Conservation (phyloP, 108 stramenopile genomes). For the Cyclostephanos tholiformis region DNA sequence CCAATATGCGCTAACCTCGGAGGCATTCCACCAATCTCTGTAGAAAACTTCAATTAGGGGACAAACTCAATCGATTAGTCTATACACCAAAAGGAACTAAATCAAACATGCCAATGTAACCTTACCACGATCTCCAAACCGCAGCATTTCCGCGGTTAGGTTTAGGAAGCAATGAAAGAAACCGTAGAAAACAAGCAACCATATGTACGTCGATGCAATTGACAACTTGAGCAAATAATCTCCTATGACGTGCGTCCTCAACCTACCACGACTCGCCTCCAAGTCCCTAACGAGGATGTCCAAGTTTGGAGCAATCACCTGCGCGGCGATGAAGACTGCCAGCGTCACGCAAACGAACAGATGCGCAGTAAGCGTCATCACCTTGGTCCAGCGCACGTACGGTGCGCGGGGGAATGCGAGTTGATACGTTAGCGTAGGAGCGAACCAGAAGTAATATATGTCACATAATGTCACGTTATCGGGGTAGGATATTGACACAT, state of each 20-base stretch:
- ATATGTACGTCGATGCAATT: constrained; percentile 87
- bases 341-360: constrained; percentile 56
- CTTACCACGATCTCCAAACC: constrained; percentile 89
- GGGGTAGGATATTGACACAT: constrained; percentile 57
- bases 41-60: constrained; percentile 50
- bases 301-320: constrained; percentile 67
- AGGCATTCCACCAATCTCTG: constrained; percentile 92
- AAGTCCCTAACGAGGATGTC: constrained; percentile 62
- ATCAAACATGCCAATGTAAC: neutral
- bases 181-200: constrained; percentile 90
- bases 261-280: constrained; percentile 54
- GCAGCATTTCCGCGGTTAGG: constrained; percentile 86
- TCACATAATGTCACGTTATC: constrained; percentile 73
- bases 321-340: constrained; percentile 68
- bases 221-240: constrained; percentile 80
- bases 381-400: constrained; percentile 52
- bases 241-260: constrained; percentile 58
- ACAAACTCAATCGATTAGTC: neutral
- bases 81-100: neutral
- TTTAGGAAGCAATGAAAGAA: constrained; percentile 94
- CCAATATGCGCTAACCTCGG: constrained; percentile 89
- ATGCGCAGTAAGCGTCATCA: constrained; percentile 54
- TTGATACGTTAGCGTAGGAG: constrained; percentile 88
- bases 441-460: constrained; percentile 87
- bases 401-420: constrained; percentile 77